Evolutionary conservation across 129 eudicot genomes (phyloP).

Genomic region (Flaveria bidentis): DNA sequence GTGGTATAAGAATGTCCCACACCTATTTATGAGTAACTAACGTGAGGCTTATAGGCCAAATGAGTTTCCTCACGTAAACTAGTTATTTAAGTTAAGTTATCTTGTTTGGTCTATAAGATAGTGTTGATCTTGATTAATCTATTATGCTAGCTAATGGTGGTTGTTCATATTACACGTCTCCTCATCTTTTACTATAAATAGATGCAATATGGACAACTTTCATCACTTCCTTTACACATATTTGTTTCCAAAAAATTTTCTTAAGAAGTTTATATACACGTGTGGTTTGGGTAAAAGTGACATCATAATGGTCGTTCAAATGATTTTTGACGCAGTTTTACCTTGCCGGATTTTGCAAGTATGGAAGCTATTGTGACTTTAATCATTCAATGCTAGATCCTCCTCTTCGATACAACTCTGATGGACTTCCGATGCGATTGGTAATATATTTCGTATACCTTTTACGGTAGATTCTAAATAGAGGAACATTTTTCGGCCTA

Average conservation of each 20-base stretch:
- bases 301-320: neutral
- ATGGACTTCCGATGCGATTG: constrained; percentile 3
- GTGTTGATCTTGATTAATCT: no score
- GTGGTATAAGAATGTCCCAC: no score
- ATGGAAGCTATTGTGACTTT: neutral
- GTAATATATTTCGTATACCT: neutral
- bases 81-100: no score
- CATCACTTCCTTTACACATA: neutral
- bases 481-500: neutral
- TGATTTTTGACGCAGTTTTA: neutral
- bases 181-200: neutral
- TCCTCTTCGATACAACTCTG: neutral
- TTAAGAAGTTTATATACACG: neutral
- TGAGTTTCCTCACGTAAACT: no score
- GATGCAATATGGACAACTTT: neutral
- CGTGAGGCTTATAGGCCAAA: no score
- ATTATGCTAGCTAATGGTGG: neutral
- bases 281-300: neutral
- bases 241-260: neutral
- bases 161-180: neutral
- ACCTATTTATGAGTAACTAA: no score
- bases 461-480: neutral
- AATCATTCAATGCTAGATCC: neutral
- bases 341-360: neutral
- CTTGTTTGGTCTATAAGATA: no score